Conservation (phyloP, 1,284 basidiomycete genomes). For the Ustilago vetiveriae region DNA sequence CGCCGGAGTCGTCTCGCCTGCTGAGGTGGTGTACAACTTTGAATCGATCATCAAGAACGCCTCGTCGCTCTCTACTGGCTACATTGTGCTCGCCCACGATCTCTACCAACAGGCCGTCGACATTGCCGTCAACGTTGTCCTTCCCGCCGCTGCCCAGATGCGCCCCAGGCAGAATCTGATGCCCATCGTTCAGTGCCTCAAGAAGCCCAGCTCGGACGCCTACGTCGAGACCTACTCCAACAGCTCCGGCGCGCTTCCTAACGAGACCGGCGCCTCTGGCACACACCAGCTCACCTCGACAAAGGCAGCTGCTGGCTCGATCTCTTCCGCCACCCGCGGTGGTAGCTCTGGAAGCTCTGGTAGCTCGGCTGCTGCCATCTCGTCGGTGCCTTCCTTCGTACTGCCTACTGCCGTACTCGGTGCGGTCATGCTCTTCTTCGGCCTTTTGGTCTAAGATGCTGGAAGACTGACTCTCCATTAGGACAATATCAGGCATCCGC, state of each 20-base stretch:
- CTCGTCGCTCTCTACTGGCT: slow-evolving; percentile 76
- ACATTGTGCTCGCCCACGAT: slow-evolving; percentile 77
- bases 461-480: not conserved
- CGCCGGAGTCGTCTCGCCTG: slow-evolving; percentile 55
- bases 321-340: slow-evolving; percentile 10
- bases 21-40: slow-evolving; percentile 51
- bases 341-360: slow-evolving; percentile 9
- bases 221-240: slow-evolving; percentile 60
- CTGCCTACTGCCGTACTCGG: slow-evolving; percentile 30
- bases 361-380: slow-evolving; percentile 17
- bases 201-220: slow-evolving; percentile 50
- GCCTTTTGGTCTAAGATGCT: slow-evolving; percentile 17
- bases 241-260: slow-evolving; percentile 44
- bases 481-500: slow-evolving; percentile 3
- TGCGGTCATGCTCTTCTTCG: slow-evolving; percentile 30
- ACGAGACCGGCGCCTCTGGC: slow-evolving; percentile 36
- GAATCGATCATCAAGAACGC: slow-evolving; percentile 55
- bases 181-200: slow-evolving; percentile 67
- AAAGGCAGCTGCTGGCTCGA: slow-evolving; percentile 22
- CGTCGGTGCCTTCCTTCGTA: slow-evolving; percentile 17
- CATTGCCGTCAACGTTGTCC: slow-evolving; percentile 59
- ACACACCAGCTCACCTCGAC: slow-evolving; percentile 33
- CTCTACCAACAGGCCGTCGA: slow-evolving; percentile 65
- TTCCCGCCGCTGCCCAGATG: slow-evolving; percentile 54
- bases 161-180: slow-evolving; percentile 73